Conservation (phyloP, 805 yeast species). For the Clavispora vitiphila region DNA sequence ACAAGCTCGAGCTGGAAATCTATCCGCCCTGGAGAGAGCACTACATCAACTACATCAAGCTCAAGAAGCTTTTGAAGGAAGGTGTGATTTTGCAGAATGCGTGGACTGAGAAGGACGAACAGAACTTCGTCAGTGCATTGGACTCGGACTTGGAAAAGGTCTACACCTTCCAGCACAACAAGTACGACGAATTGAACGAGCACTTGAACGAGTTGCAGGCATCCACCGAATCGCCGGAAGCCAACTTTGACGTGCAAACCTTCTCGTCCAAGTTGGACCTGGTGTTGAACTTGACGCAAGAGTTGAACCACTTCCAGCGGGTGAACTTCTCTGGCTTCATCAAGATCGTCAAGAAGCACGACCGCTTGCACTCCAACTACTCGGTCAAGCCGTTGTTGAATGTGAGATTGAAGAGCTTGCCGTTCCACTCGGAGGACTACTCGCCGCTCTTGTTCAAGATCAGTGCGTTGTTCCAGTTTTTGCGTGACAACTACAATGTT, state of each 20-base stretch:
- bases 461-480: conserved; percentile 72
- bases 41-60: conserved; percentile 59
- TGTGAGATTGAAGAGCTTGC: conserved; percentile 80
- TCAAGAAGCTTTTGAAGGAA: conserved; percentile 68
- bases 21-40: conserved; percentile 84
- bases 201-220: conserved; percentile 62
- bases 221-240: conserved; percentile 36
- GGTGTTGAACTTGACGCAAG: conserved; percentile 68
- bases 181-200: conserved; percentile 64
- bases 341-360: conserved; percentile 94
- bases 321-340: conserved; percentile 91
- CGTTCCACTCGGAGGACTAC: conserved; percentile 92
- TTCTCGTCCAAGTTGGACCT: conserved; percentile 73
- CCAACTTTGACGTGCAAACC: conserved; percentile 48
- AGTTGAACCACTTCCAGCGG: conserved; percentile 84
- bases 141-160: conserved; percentile 75
- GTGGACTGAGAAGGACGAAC: conserved; percentile 73
- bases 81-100: conserved; percentile 43
- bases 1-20: conserved; percentile 71
- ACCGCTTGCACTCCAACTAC: conserved; percentile 79
- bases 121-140: conserved; percentile 57
- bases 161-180: conserved; percentile 62
- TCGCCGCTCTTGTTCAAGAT: conserved; percentile 83
- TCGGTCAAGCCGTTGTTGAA: conserved; percentile 88
- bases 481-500: conserved; percentile 66